Evolutionary conservation across 139 green algal genomes (phyloP).

Genomic region (Picochlorum sp.): DNA sequence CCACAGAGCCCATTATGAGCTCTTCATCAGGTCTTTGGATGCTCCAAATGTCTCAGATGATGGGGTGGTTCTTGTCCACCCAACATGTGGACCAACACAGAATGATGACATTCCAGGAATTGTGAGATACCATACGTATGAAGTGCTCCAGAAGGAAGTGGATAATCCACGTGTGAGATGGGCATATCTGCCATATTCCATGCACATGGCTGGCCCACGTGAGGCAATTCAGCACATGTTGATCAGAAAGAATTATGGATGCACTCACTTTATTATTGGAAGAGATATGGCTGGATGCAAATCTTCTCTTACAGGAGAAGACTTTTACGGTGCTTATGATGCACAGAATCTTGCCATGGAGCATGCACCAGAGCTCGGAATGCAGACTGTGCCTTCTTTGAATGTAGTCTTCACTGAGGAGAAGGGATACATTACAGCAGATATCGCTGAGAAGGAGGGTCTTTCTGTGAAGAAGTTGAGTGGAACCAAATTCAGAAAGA

Average conservation of each 20-base stretch:
- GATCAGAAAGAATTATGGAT: constrained; percentile 92
- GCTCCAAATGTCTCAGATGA: constrained; percentile 59
- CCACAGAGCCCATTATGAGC: constrained; percentile 88
- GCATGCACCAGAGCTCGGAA: constrained; percentile 63
- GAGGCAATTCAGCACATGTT: constrained; percentile 96
- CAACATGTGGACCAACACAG: constrained; percentile 86
- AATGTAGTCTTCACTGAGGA: constrained; percentile 85
- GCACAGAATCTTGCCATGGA: constrained; percentile 63
- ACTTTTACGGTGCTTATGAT: constrained; percentile 87
- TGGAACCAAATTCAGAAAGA: constrained; percentile 89
- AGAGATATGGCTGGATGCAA: constrained; percentile 92
- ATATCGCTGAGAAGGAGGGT: constrained; percentile 59
- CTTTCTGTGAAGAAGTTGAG: constrained; percentile 77
- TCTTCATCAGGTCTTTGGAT: constrained; percentile 78
- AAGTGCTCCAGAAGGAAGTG: constrained; percentile 84
- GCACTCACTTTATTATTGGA: constrained; percentile 95
- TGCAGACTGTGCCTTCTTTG: constrained; percentile 79
- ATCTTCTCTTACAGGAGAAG: constrained; percentile 66
- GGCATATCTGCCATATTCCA: constrained; percentile 91
- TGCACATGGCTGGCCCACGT: constrained; percentile 89
- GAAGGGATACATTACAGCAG: constrained; percentile 82
- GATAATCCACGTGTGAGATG: constrained; percentile 69
- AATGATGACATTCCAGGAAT: constrained; percentile 93
- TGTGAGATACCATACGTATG: constrained; percentile 89
- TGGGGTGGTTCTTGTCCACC: constrained; percentile 81